Percentiles rank a stretch among this genome's conserved stretches.
Conservation (phyloP, 192 early-diverging fungal genomes). For the Allomyces macrogynus region DNA sequence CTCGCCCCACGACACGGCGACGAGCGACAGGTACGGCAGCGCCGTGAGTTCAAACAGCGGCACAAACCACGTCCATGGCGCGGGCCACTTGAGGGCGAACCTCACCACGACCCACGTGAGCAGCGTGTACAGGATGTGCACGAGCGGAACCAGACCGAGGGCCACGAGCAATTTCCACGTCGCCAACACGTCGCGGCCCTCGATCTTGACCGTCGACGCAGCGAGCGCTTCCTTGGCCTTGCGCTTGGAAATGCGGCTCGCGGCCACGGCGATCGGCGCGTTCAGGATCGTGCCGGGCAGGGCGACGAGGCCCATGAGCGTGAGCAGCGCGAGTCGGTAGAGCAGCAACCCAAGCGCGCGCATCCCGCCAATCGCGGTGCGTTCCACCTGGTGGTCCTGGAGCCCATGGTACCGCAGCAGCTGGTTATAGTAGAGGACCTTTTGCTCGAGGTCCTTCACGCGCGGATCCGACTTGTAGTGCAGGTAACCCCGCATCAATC, state of each 20-base stretch:
- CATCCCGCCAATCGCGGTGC: slow-evolving; percentile 41
- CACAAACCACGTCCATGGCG: slow-evolving; percentile 20
- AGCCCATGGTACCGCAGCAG: slow-evolving; percentile 82
- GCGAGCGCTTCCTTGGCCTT: slow-evolving; percentile 52
- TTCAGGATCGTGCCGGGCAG: slow-evolving; percentile 46
- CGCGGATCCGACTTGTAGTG: slow-evolving; percentile 62
- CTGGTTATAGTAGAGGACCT: slow-evolving; percentile 67
- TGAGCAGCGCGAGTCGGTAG: slow-evolving; percentile 44
- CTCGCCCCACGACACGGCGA: slow-evolving; percentile 25
- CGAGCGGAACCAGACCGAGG: slow-evolving; percentile 47
- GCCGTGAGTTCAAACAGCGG: slow-evolving; percentile 14
- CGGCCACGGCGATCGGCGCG: slow-evolving; percentile 19
- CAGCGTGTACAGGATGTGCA: slow-evolving; percentile 50
- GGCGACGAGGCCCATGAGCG: slow-evolving; percentile 50
- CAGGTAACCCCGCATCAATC: slow-evolving; percentile 66
- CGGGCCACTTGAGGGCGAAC: slow-evolving; percentile 10
- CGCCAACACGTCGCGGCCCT: slow-evolving; percentile 80
- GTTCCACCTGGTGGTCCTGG: slow-evolving; percentile 86
- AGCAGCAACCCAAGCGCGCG: slow-evolving; percentile 46
- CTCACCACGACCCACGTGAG: slow-evolving; percentile 25
- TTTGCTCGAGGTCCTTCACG: slow-evolving; percentile 54
- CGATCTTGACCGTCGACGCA: slow-evolving; percentile 83
- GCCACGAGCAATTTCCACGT: slow-evolving; percentile 84
- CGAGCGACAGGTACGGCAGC: slow-evolving; percentile 47
- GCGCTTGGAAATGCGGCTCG: slow-evolving; percentile 18